Evolutionary conservation across 352 stramenopile genomes (phyloP).

Genomic region (Phytopythium kandeliae): DNA sequence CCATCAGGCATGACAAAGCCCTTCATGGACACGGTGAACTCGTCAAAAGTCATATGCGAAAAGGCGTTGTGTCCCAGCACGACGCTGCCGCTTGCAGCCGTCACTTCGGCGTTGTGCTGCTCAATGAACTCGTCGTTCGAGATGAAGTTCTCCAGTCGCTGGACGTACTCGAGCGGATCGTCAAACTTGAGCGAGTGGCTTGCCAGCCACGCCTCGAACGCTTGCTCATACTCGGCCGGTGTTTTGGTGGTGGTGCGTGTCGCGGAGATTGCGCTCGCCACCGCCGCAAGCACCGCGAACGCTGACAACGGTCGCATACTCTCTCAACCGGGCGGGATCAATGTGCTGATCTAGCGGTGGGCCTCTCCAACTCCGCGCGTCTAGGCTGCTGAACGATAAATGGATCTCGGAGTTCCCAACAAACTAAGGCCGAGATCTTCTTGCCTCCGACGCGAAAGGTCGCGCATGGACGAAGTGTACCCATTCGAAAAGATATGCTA

Average conservation of each 20-base stretch:
- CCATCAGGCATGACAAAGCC: constrained; percentile 42
- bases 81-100: not conserved
- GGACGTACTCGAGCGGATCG: constrained; percentile 64
- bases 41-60: constrained; percentile 93
- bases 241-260: constrained; percentile 27
- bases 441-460: not conserved
- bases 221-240: constrained; percentile 52
- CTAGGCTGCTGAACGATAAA: no score
- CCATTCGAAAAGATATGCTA: constrained; percentile 5
- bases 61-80: constrained; percentile 30
- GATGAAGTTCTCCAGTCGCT: constrained; percentile 71
- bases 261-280: constrained; percentile 4
- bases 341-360: no score
- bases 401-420: no score
- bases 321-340: no score
- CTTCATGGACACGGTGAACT: constrained; percentile 87
- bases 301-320: constrained; percentile 8
- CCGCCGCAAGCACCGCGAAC: constrained; percentile 11
- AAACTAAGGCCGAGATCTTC: constrained; percentile 2
- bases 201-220: constrained; percentile 61
- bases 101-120: constrained; percentile 59
- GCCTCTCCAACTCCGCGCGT: no score
- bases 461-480: not conserved
- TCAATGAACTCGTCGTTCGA: constrained; percentile 83
- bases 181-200: constrained; percentile 36